phyloP scores from a whole-genome alignment of 1,284 basidiomycete species.

The Salmacisia buchloeana region DNA sequence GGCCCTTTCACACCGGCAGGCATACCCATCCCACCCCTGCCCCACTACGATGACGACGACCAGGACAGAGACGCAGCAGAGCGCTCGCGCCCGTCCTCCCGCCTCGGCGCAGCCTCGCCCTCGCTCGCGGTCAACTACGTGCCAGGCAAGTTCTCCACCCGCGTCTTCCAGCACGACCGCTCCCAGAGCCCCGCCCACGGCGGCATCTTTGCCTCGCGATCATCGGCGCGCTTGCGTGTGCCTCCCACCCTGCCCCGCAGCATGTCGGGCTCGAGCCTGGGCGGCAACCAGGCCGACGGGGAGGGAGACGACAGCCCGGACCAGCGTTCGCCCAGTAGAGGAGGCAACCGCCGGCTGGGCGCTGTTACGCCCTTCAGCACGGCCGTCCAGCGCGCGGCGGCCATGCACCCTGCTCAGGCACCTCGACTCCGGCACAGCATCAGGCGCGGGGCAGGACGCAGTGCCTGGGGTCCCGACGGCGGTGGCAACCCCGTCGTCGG shows the following conservation, averaged over 20 bases:
- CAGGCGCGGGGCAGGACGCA: slow-evolving; percentile 17
- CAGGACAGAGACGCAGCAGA: too few species aligned
- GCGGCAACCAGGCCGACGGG: neutral
- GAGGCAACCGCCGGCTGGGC: neutral
- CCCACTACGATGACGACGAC: neutral
- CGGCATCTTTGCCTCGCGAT: slow-evolving; percentile 1
- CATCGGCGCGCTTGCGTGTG: neutral
- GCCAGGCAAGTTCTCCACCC: slow-evolving; percentile 2
- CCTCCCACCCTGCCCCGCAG: neutral
- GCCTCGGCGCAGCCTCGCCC: neutral
- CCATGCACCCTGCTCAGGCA: neutral
- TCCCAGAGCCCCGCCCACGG: neutral
- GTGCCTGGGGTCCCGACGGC: slow-evolving; percentile 18
- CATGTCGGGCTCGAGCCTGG: neutral
- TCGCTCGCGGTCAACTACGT: slow-evolving; percentile 4
- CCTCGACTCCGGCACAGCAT: slow-evolving; percentile 1
- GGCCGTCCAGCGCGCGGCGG: neutral
- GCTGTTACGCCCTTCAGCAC: slow-evolving; percentile 6
- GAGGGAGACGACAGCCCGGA: neutral
- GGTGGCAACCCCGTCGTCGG: slow-evolving; percentile 15
- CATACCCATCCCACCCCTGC: neutral
- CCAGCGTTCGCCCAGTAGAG: too few species aligned
- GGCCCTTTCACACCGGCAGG: neutral
- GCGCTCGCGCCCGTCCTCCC: too few species aligned
- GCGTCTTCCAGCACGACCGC: slow-evolving; percentile 3